Conservation (phyloP, 495 filamentous ascomycete species). For the Pseudoneurospora amorphoporcata region DNA sequence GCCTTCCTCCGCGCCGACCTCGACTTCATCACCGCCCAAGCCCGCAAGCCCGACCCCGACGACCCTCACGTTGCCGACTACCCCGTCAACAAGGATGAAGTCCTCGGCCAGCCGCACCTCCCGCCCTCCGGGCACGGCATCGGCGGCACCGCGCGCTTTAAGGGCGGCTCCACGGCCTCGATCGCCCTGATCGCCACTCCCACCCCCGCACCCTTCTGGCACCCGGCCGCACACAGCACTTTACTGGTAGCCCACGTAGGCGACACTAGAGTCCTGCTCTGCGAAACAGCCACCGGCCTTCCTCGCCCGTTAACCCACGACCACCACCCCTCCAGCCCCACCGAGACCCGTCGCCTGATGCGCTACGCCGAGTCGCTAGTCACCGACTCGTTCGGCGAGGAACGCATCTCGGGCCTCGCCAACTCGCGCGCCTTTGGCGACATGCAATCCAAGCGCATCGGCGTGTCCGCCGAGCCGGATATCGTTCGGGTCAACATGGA, state of each 20-base stretch:
- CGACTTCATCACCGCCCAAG: constrained; percentile 83
- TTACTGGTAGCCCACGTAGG: constrained; percentile 85
- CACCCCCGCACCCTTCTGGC: constrained; percentile 87
- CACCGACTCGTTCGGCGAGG: constrained; percentile 94
- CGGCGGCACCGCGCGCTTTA: constrained; percentile 65
- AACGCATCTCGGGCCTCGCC: constrained; percentile 85
- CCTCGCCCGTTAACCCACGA: constrained; percentile 73
- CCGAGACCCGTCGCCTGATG: constrained; percentile 71
- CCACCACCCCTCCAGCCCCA: constrained; percentile 81
- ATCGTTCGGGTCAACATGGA: constrained; percentile 60
- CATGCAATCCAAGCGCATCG: constrained; percentile 79
- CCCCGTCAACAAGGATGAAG: constrained; percentile 70
- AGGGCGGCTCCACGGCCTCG: constrained; percentile 84
- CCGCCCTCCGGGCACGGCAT: constrained; percentile 46
- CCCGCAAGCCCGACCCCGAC: constrained; percentile 56
- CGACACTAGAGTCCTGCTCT: constrained; percentile 83
- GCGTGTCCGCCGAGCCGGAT: constrained; percentile 89
- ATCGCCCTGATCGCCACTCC: constrained; percentile 85
- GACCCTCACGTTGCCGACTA: constrained; percentile 57
- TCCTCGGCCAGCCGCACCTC: constrained; percentile 56
- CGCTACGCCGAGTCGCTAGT: constrained; percentile 72
- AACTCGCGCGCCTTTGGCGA: constrained; percentile 94
- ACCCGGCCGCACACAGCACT: constrained; percentile 72
- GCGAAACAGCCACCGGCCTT: constrained; percentile 64
- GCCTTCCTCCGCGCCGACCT: constrained; percentile 88